Conservation (phyloP, 257 asterid genomes). For the Scutellaria galericulata region DNA sequence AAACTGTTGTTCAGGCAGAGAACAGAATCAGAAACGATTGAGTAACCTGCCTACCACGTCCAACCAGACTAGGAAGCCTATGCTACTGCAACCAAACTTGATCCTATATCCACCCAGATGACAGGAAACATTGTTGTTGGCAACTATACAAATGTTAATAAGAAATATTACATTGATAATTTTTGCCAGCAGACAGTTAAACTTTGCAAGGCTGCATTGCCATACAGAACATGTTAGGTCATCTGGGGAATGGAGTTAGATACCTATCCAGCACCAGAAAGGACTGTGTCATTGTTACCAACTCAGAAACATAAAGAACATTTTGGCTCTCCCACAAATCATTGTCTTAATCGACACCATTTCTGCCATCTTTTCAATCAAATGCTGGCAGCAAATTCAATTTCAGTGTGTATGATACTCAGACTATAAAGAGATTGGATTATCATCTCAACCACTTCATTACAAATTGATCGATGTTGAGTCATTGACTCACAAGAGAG, state of each 20-base stretch:
- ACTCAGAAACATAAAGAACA: too few relatives aligned
- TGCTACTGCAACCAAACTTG: constrained; percentile 2
- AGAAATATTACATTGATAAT: not conserved
- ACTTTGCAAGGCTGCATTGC: too few relatives aligned
- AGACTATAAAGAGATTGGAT: not conserved
- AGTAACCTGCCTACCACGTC: not conserved
- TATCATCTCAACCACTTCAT: constrained; percentile 9
- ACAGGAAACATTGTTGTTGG: not conserved
- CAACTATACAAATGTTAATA: not conserved
- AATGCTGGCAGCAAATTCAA: constrained; percentile 13
- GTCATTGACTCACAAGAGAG: not conserved
- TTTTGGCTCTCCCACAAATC: too few relatives aligned
- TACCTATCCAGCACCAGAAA: too few relatives aligned
- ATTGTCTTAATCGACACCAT: not conserved
- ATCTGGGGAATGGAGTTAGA: too few relatives aligned
- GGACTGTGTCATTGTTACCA: too few relatives aligned
- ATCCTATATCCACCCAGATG: not conserved
- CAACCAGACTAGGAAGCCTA: constrained; percentile 1
- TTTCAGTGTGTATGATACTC: not conserved
- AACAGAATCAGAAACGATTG: not conserved
- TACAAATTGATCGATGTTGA: not conserved
- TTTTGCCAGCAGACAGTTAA: too few relatives aligned
- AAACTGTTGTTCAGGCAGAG: constrained; percentile 9
- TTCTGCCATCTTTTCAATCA: constrained; percentile 1
- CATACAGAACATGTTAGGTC: too few relatives aligned